These are phyloP conservation scores for Ascosphaera acerosa DNA, from an alignment of 2,329 filamentous ascomycete genomes.

Conservation along the genomic window DNA sequence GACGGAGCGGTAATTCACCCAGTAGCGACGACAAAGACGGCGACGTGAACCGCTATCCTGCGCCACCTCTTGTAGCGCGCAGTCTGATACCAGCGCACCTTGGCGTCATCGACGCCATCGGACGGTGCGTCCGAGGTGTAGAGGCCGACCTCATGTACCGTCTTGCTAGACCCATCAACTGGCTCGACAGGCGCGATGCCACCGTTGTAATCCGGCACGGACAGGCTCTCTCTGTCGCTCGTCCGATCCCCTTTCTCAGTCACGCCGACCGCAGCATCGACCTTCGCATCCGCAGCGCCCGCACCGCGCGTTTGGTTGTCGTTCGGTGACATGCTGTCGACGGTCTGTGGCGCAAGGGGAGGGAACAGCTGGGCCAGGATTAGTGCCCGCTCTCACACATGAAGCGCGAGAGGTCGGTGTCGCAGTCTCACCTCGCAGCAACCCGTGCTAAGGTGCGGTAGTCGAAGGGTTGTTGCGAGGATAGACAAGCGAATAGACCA, in stretches of 20 bases:
- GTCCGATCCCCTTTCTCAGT: not conserved
- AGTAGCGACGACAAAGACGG: not conserved
- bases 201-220: not conserved
- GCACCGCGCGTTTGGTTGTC: conserved; percentile 1
- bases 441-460: no score
- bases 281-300: not conserved
- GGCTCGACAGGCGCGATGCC: not conserved
- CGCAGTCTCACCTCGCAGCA: no score
- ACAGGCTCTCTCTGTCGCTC: no score
- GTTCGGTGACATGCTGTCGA: not conserved
- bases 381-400: no score
- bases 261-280: not conserved
- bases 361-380: no score
- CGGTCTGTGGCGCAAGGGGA: no score
- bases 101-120: not conserved
- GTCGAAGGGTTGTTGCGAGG: no score
- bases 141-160: not conserved
- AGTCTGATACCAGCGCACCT: not conserved
- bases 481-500: no score
- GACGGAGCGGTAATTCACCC: no score
- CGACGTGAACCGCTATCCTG: not conserved
- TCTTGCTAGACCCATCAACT: not conserved
- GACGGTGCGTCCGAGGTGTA: not conserved
- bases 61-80: not conserved
- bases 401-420: no score